Evolutionary conservation across 768 basidiomycete genomes (phyloP).

Genomic region (Coprinellus aureogranulatus): DNA sequence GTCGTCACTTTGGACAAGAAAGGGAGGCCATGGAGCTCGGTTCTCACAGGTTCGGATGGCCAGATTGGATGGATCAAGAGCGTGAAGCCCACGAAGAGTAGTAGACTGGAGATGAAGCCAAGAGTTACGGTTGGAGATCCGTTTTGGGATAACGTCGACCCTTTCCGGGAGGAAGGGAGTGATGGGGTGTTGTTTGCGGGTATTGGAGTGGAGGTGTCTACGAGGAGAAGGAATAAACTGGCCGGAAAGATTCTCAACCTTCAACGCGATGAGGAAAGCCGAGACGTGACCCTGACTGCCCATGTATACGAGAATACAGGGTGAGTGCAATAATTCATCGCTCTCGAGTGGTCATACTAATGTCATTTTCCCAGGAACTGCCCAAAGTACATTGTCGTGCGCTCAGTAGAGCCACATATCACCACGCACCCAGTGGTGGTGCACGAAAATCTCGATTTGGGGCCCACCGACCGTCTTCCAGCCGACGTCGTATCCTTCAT

Average conservation of each 20-base stretch:
- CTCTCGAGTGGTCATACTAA: not conserved
- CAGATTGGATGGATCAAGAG: slow-evolving; percentile 42
- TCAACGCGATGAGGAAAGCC: slow-evolving; percentile 22
- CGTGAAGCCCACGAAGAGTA: slow-evolving; percentile 27
- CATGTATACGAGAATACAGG: slow-evolving; percentile 57
- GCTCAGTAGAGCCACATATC: slow-evolving; percentile 46
- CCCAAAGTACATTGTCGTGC: slow-evolving; percentile 66
- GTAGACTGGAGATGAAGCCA: slow-evolving; percentile 38
- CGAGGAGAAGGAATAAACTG: slow-evolving; percentile 62
- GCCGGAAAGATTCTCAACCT: slow-evolving; percentile 41
- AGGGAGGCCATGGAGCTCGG: slow-evolving; percentile 58
- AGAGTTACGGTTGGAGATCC: slow-evolving; percentile 58
- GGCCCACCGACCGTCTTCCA: slow-evolving; percentile 41
- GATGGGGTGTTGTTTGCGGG: slow-evolving; percentile 46
- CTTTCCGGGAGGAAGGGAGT: slow-evolving; percentile 12
- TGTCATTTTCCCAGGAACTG: slow-evolving; percentile 47
- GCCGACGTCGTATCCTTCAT: slow-evolving; percentile 49
- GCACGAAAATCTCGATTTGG: slow-evolving; percentile 32
- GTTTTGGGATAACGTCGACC: slow-evolving; percentile 34
- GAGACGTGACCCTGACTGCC: slow-evolving; percentile 30
- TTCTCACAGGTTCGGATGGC: slow-evolving; percentile 46
- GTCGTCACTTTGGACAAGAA: slow-evolving; percentile 50
- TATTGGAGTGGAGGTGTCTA: slow-evolving; percentile 57
- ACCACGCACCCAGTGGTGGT: slow-evolving; percentile 37
- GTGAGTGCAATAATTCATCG: slow-evolving; percentile 36